Base-by-base conservation (phyloP, 2,329 filamentous ascomycete species). In the Metarhizium robertsii region DNA sequence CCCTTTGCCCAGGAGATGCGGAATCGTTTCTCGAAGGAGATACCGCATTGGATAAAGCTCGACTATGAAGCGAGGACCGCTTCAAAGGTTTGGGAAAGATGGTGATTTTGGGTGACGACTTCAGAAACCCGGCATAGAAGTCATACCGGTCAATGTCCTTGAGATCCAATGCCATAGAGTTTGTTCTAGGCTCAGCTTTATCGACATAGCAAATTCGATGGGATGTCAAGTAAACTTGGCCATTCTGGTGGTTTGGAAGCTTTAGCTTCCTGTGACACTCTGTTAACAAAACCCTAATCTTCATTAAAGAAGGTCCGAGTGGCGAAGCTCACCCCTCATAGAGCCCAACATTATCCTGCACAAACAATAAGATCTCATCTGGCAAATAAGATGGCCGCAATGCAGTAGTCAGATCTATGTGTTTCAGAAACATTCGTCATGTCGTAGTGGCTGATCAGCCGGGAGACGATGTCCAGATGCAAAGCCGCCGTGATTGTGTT, bases 181-280 rank as follows among this genome's bases (percentile, higher is more conserved):
- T 84, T 67, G 87, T 88, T 60, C 92, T 83, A 16, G 94, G 91
- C 60, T 96, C 87, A 36, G 84, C 80, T 65, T 91, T 87, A 67
- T 96, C 92, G 60, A 99, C 89, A 68, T 97, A 99, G 75, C 92
- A 99, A 59, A 90, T 85, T 53, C 94, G 88, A 72, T 97, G 92
- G 8, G 94, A 96, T 18, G 94, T 99, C 71, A 99, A 72, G 69
- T 99, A 99, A 55, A 94, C 90, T 74, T 96, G 91, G 53, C 94
- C 94, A 75, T 96, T 90, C 69, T 99, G 94, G 62, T 95, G 90
- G 66, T 92, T 85, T 40, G 90, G 87, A 54, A 99, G 86, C 75
- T 99, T 99, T 76, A 86, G 94, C 75, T 96, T 97, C 63, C 91
- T 96, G 64, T 42, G 13, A 16, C 20, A n/a, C 43, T n/a, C n/a